Evolutionary conservation across 176 grass and related monocot species (phyloP).

Genomic region (Bothriochloa decipiens): DNA sequence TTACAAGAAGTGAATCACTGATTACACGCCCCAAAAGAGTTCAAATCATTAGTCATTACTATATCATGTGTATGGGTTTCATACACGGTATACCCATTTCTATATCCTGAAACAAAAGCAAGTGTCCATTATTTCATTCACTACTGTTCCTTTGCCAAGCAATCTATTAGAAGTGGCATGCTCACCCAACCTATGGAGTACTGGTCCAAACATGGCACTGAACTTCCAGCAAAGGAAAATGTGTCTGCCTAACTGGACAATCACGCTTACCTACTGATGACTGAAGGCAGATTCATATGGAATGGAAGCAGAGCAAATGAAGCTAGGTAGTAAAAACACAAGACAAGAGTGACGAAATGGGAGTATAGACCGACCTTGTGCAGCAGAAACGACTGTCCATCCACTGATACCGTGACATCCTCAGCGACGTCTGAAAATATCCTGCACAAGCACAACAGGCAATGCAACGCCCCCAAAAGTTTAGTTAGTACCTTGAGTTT

Average conservation of each 20-base stretch:
- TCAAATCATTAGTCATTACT: neutral
- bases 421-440: slow-evolving; percentile 97
- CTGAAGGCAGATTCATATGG: neutral
- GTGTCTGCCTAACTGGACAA: neutral
- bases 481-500: neutral
- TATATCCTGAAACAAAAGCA: neutral
- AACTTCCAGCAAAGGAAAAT: neutral
- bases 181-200: neutral
- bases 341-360: neutral
- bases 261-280: neutral
- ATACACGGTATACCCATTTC: no score
- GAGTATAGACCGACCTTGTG: slow-evolving; percentile 71
- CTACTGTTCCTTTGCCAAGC: neutral
- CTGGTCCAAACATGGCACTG: neutral
- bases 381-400: slow-evolving; percentile 81
- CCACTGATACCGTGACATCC: slow-evolving; percentile 76
- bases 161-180: neutral
- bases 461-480: neutral
- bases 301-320: neutral
- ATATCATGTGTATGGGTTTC: neutral
- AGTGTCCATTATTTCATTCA: neutral
- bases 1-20: no score
- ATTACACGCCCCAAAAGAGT: neutral
- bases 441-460: slow-evolving; percentile 46
- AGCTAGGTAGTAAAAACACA: neutral